phyloP scores from a whole-genome alignment of 495 filamentous ascomycete genomes.

The Penicillium fimorum region DNA sequence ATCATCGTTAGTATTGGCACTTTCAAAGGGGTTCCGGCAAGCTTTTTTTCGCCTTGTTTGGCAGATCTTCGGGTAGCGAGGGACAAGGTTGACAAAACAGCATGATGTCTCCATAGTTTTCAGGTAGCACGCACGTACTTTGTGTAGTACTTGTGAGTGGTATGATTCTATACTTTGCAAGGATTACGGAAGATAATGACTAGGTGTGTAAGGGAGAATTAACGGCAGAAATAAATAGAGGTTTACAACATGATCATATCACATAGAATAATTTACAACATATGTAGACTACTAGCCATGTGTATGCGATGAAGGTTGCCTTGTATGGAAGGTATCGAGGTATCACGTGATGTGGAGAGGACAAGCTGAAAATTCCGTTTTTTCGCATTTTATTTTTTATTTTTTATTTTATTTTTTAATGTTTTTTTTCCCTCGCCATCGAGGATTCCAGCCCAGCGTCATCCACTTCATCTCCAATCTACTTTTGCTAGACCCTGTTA shows the following conservation, averaged over 20 bases:
- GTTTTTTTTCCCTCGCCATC: slow-evolving; percentile 21
- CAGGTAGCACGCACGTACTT: slow-evolving; percentile 7
- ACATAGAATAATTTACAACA: too few species aligned
- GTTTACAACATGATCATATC: too few species aligned
- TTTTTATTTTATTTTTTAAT: slow-evolving; percentile 24
- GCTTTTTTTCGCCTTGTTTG: slow-evolving; percentile 54
- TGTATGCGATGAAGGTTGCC: too few species aligned
- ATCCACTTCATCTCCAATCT: slow-evolving; percentile 30
- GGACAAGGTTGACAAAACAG: slow-evolving; percentile 23
- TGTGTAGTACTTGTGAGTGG: slow-evolving; percentile 3
- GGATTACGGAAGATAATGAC: slow-evolving; percentile 10
- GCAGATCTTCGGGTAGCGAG: slow-evolving; percentile 35
- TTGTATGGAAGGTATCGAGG: not conserved
- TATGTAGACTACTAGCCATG: too few species aligned
- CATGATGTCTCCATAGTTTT: slow-evolving; percentile 6
- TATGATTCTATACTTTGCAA: slow-evolving; percentile 5
- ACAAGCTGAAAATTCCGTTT: slow-evolving; percentile 11
- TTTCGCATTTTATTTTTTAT: slow-evolving; percentile 17
- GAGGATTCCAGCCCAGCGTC: slow-evolving; percentile 27
- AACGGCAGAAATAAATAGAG: not conserved
- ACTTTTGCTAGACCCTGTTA: slow-evolving; percentile 10
- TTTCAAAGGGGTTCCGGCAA: slow-evolving; percentile 44
- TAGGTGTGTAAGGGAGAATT: not conserved
- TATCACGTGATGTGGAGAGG: slow-evolving; percentile 31
- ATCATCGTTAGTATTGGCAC: slow-evolving; percentile 48